phyloP scores from a whole-genome alignment of 1,284 basidiomycete species.

The Athelia psychrophila region DNA sequence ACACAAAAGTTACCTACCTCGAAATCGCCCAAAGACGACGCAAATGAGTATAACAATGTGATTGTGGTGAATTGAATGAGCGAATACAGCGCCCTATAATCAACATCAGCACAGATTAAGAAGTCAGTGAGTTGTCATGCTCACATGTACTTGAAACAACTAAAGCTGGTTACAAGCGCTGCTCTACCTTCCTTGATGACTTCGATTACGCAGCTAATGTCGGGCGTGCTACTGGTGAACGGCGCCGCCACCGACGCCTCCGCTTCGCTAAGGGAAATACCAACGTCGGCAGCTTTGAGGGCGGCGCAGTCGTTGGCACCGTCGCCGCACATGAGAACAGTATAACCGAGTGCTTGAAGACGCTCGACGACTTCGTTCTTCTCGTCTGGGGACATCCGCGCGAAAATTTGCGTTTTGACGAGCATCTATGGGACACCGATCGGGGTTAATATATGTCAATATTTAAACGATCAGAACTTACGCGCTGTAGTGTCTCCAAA shows the following conservation, averaged over 20 bases:
- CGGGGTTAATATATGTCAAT: background rate
- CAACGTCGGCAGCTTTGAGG: slow-evolving; percentile 97
- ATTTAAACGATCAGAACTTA: slow-evolving; percentile 36
- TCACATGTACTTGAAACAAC: slow-evolving; percentile 99
- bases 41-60: slow-evolving; percentile 93
- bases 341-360: slow-evolving; percentile 91
- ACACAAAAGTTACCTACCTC: slow-evolving; percentile 56
- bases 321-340: slow-evolving; percentile 97
- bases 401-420: slow-evolving; percentile 97
- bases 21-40: slow-evolving; percentile 95
- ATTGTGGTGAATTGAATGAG: slow-evolving; percentile 89
- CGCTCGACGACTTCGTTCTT: slow-evolving; percentile 99
- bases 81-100: slow-evolving; percentile 80
- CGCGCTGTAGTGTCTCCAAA: slow-evolving; percentile 89
- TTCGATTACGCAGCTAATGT: slow-evolving; percentile 95
- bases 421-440: slow-evolving; percentile 70
- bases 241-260: slow-evolving; percentile 99
- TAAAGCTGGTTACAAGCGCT: slow-evolving; percentile 96
- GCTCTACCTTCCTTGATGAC: slow-evolving; percentile 96
- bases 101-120: slow-evolving; percentile 7
- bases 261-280: slow-evolving; percentile 94
- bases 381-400: slow-evolving; percentile 99
- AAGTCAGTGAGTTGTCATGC: slow-evolving; percentile 24
- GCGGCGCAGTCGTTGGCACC: slow-evolving; percentile 99
- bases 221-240: slow-evolving; percentile 92